Evolutionary conservation across 495 filamentous ascomycete species (phyloP).

Genomic region (Podospora anserina): DNA sequence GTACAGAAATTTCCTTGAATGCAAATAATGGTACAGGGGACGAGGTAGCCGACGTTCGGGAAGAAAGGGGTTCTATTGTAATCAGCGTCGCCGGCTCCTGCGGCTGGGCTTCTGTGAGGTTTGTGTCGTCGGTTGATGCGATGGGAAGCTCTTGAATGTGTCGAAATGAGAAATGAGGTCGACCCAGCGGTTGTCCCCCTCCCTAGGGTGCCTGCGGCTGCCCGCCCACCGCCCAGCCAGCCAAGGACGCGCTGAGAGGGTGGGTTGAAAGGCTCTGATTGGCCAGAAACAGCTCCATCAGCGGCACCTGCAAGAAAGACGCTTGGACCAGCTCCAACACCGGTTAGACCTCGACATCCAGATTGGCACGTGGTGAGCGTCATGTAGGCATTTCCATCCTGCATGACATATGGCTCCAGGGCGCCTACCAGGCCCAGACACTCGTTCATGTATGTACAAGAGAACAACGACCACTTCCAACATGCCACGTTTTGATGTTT

Average conservation of each 20-base stretch:
- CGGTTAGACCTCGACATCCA: neutral
- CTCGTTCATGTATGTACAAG: no score
- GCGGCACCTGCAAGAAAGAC: neutral
- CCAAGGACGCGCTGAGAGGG: neutral
- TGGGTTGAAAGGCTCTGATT: neutral
- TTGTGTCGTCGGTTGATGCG: conserved; percentile 7
- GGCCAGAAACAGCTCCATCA: neutral
- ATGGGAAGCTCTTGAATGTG: conserved; percentile 9
- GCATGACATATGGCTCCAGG: neutral
- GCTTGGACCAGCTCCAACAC: neutral
- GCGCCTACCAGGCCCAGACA: no score
- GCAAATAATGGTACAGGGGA: conserved; percentile 30
- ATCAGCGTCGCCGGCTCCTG: conserved; percentile 7
- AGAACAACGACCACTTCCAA: neutral
- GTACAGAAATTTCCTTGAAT: conserved; percentile 29
- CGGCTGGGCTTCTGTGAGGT: conserved; percentile 8
- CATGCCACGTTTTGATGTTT: neutral
- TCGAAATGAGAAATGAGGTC: conserved; percentile 19
- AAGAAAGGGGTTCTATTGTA: conserved; percentile 18
- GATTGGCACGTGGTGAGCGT: conserved; percentile 1
- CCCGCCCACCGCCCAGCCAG: conserved; percentile 3
- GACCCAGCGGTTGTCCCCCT: neutral
- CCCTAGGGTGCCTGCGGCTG: conserved; percentile 1
- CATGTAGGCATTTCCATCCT: neutral
- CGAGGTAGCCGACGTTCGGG: conserved; percentile 5